Evolutionary conservation across 2,329 filamentous ascomycete species (phyloP), one percentile per base, ranked within the genome.

Genomic region (Sarocladium kiliense): DNA sequence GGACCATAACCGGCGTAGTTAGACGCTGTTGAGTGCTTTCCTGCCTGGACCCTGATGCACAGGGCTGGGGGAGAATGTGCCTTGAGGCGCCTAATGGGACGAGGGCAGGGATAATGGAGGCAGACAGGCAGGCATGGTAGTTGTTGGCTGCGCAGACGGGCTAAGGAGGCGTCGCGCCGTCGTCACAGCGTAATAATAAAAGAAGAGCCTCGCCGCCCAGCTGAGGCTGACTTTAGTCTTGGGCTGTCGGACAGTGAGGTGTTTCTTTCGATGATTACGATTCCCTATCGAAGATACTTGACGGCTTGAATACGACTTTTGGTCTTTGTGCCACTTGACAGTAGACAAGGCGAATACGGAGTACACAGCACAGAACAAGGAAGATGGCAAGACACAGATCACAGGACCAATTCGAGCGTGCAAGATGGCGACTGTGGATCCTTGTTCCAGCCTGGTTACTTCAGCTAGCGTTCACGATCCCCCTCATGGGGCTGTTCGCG

Each of bases 371-470:
- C 27, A 51, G n/a, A 51, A 9, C 18, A 49, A 27, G 27, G 14
- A 51, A 18, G 14, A 70, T 73, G 63, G 73, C 69, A 47, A 71
- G 67, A 42, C 76, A 80, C 58, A 71, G 77, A 59, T 71, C 79
- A 34, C 77, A 81, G 59, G 76, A 76, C 26, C 75, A 80, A 57
- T 82, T 80, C 58, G 71, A 73, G 55, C 73, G 77, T 27, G 75
- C 80, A 16, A 70, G 71, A 64, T 84, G 81, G 81, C 72, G 73
- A 54, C 68, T 74, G 55, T 61, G 62, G 45, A 54, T 82, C 3
- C 66, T 84, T 25, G 58, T 77, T 1, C 79, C 79, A 6, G 70
- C 72, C 42, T 84, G 81, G 80, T 61, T 66, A 7, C 59, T 76
- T 4, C 79, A 84, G 63, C 64, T 78, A 3, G 61, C 66, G 2